Evolutionary conservation across 2,329 filamentous ascomycete genomes (phyloP).

Genomic region (Paracoccidioides lutzii): DNA sequence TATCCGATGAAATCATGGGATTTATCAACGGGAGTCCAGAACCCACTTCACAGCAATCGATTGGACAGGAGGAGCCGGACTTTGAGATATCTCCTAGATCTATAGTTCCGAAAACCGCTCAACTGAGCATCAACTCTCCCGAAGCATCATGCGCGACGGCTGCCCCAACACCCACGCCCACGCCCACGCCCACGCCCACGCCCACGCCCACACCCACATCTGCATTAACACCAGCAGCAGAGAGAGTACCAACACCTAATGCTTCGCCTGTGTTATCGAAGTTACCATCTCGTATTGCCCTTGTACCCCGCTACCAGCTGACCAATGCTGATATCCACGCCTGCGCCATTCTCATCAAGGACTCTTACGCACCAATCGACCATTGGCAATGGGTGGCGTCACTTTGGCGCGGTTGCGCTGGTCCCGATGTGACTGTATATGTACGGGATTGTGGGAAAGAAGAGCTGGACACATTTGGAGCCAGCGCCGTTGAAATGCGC

Average conservation of each 20-base stretch:
- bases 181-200: background rate
- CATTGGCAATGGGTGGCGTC: constrained; percentile 98
- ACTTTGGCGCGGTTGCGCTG: constrained; percentile 76
- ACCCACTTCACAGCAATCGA: background rate
- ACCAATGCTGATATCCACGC: constrained; percentile 66
- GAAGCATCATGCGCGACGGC: constrained; percentile 16
- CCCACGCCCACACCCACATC: constrained; percentile 4
- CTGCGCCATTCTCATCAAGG: constrained; percentile 57
- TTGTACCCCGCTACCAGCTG: constrained; percentile 70
- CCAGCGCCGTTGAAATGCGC: constrained; percentile 43
- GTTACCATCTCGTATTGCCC: constrained; percentile 50
- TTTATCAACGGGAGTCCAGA: constrained; percentile 35
- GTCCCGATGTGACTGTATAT: constrained; percentile 51
- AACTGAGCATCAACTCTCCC: constrained; percentile 21
- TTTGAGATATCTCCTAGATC: constrained; percentile 21
- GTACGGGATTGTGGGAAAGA: constrained; percentile 30
- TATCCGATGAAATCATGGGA: constrained; percentile 55
- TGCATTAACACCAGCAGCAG: constrained; percentile 9
- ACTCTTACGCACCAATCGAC: constrained; percentile 67
- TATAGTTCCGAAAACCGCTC: constrained; percentile 20
- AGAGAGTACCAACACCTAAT: constrained; percentile 2
- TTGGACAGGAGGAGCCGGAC: constrained; percentile 13
- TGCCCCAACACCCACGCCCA: constrained; percentile 8
- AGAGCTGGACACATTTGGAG: constrained; percentile 30
- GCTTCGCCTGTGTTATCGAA: constrained; percentile 1